A percentile compares a stretch with the other conserved stretches of the same genome.
Evolutionary conservation across 1,284 basidiomycete species (phyloP).

Genomic region (Sporisorium iseilematis-ciliati): DNA sequence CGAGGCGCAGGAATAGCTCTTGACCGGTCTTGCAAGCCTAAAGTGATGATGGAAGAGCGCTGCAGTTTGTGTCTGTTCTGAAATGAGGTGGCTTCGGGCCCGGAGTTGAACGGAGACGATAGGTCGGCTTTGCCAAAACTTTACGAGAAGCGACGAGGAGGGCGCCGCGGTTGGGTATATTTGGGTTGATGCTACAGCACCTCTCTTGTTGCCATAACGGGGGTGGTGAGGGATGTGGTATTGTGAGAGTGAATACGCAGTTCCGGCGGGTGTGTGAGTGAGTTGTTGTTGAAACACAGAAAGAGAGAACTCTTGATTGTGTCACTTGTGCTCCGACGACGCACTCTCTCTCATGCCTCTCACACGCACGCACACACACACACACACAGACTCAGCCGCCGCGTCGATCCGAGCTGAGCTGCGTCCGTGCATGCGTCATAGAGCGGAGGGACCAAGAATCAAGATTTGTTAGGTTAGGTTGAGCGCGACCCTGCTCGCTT

Average conservation of each 20-base stretch:
- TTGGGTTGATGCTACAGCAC: not conserved
- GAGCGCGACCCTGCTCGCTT: too few relatives aligned
- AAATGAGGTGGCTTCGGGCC: not conserved
- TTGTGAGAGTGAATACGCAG: too few relatives aligned
- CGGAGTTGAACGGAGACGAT: not conserved
- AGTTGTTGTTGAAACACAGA: not conserved
- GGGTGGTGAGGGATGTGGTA: not conserved
- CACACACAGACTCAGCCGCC: conserved; percentile 6
- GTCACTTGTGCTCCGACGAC: conserved; percentile 3
- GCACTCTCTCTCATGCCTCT: not conserved
- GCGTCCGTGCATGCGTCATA: conserved; percentile 23
- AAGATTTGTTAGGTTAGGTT: not conserved
- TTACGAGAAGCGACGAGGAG: not conserved
- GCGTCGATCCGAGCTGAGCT: conserved; percentile 9
- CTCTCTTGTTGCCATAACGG: too few relatives aligned
- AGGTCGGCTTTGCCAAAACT: conserved; percentile 5
- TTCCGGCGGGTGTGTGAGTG: not conserved
- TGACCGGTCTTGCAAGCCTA: not conserved
- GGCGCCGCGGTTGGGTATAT: not conserved
- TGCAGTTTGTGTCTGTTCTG: conserved; percentile 1
- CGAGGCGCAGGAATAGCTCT: not conserved
- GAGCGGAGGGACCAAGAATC: not conserved
- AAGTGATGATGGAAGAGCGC: not conserved
- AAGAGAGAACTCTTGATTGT: too few relatives aligned
- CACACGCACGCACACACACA: not conserved